Evolutionary conservation across 2,329 filamentous ascomycete genomes (phyloP).

Genomic region (Fusarium longipes): DNA sequence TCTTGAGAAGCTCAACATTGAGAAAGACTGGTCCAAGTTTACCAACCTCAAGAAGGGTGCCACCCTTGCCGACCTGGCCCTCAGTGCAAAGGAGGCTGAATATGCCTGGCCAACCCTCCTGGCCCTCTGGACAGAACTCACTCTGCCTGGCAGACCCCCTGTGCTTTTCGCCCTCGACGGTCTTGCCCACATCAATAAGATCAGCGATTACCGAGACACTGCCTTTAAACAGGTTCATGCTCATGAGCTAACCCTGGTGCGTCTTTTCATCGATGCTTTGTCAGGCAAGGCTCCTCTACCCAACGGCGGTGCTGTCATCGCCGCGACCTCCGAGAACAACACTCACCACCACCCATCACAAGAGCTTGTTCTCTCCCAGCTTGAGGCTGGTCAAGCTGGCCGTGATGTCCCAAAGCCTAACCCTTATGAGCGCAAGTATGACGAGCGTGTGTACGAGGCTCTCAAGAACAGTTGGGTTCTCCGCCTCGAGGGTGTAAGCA

Average conservation of each 20-base stretch:
- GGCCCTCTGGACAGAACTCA: conserved; percentile 84
- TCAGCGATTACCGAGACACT: conserved; percentile 79
- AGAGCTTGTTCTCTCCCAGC: conserved; percentile 72
- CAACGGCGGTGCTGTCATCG: conserved; percentile 85
- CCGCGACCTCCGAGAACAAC: conserved; percentile 79
- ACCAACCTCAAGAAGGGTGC: conserved; percentile 63
- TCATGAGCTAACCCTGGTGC: conserved; percentile 82
- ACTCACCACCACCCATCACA: conserved; percentile 72
- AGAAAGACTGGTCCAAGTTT: conserved; percentile 57
- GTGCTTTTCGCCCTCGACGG: conserved; percentile 84
- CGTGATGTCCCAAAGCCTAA: conserved; percentile 57
- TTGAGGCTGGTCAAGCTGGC: conserved; percentile 58
- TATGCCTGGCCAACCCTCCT: conserved; percentile 83
- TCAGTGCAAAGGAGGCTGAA: conserved; percentile 79
- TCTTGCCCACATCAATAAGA: conserved; percentile 82
- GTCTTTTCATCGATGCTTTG: conserved; percentile 79
- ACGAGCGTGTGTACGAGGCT: conserved; percentile 65
- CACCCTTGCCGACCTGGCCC: conserved; percentile 75
- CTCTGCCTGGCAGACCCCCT: conserved; percentile 61
- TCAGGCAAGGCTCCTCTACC: conserved; percentile 66
- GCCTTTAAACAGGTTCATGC: conserved; percentile 82
- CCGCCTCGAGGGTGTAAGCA: conserved; percentile 75
- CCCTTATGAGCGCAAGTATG: conserved; percentile 67
- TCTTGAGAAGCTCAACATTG: conserved; percentile 63
- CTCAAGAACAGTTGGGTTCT: conserved; percentile 64